Conservation (phyloP, 805 yeast species). For the Candida easanensis region DNA sequence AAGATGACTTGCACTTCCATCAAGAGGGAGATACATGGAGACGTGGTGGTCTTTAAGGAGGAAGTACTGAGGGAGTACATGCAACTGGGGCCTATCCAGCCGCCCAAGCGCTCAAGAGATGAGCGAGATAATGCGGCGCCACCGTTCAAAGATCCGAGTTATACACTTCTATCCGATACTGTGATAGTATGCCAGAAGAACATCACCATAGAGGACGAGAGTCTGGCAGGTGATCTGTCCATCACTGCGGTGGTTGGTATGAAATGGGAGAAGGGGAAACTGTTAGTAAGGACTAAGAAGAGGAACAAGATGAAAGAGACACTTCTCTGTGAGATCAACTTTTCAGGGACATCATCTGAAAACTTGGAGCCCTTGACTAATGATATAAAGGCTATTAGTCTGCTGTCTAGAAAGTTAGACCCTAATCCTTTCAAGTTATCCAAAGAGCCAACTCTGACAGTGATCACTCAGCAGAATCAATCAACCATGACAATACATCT, state of each 20-base stretch:
- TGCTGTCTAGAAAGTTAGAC: not conserved
- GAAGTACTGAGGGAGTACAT: too few species aligned
- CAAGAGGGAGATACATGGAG: too few species aligned
- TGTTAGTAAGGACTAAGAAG: constrained; percentile 13
- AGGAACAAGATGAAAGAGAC: constrained; percentile 12
- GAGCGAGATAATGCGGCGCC: not conserved
- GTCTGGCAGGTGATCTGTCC: not conserved
- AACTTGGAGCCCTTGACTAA: too few species aligned
- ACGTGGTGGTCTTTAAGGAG: too few species aligned
- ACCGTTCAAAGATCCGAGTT: not conserved
- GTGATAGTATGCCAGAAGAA: not conserved
- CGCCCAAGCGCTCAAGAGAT: not conserved
- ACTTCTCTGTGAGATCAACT: constrained; percentile 1
- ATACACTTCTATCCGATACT: not conserved
- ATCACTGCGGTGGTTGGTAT: constrained; percentile 5
- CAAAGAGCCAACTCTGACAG: constrained; percentile 5
- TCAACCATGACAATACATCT: constrained; percentile 1
- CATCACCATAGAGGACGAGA: not conserved
- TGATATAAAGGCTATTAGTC: not conserved
- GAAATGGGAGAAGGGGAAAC: not conserved
- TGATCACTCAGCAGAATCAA: not conserved
- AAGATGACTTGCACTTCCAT: too few species aligned
- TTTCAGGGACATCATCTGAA: not conserved
- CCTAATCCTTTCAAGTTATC: not conserved
- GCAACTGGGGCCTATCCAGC: not conserved